These are phyloP conservation scores for Macrolepiota dolichaula DNA, from an alignment of 768 basidiomycete species.

Conservation along the genomic window DNA sequence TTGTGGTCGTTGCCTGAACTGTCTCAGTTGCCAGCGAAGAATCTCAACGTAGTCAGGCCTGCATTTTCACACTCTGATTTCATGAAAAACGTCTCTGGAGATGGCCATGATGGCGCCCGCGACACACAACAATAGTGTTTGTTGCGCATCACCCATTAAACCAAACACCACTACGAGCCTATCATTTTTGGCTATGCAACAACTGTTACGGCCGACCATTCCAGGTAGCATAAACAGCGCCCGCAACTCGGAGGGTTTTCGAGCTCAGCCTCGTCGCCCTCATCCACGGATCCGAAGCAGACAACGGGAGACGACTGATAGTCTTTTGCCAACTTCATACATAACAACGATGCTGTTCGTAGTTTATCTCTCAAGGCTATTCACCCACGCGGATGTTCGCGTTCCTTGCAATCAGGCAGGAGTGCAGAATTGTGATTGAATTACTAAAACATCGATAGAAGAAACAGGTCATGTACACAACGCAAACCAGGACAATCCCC, in stretches of 20 bases:
- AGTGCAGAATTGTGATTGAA: slow-evolving; percentile 21
- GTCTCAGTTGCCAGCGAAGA: not conserved
- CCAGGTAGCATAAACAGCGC: not conserved
- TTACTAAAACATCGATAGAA: slow-evolving; percentile 29
- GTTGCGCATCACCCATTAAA: not conserved
- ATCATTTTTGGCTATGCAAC: not conserved
- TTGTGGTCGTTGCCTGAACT: not conserved
- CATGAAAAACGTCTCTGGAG: too few relatives aligned
- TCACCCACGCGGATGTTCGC: not conserved
- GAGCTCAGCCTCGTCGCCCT: too few relatives aligned
- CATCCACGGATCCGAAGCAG: too few relatives aligned
- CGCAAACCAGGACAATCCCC: slow-evolving; percentile 27
- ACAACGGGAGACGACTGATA: not conserved
- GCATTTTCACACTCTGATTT: too few relatives aligned
- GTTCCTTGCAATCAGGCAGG: slow-evolving; percentile 16
- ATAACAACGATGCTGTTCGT: not conserved
- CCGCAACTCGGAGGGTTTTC: not conserved
- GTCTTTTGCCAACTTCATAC: not conserved
- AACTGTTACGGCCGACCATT: not conserved
- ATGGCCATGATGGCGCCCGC: too few relatives aligned
- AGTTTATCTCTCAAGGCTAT: not conserved
- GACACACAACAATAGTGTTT: not conserved
- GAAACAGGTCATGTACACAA: slow-evolving; percentile 30
- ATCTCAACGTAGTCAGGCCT: too few relatives aligned
- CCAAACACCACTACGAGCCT: not conserved